Evolutionary conservation across 2,329 filamentous ascomycete species (phyloP), one percentile per base, ranked within the genome.

Genomic region (Ophioceras dolichostomum): DNA sequence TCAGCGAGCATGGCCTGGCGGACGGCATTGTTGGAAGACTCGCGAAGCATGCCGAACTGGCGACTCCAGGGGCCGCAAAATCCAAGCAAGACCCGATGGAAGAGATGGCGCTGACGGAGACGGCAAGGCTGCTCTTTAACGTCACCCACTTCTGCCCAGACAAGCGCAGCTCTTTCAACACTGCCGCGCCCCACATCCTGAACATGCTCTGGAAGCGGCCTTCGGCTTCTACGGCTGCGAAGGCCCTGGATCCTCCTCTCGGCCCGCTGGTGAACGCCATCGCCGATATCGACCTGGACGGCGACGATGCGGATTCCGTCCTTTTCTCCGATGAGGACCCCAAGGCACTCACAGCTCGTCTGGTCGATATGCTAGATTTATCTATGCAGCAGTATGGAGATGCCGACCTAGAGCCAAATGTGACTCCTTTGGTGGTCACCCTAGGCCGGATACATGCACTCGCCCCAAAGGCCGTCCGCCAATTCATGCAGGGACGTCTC

Each of bases 51-150:
- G 73, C 73, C 5, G 72, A 68, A 37, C 47, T 58, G 4, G 38
- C 57, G 8, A 44, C 49, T 14, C 41, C 44, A 16, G 49, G 52
- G 28, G 19, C 33, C n/a, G 47, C 49, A 32, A 59, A 57, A 32
- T 45, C 52, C 18, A 52, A 49, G 10, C 45, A 45, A 10, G 61
- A 73, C 30, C 70, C 73, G 0, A 83, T 88, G 69, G 76, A 82
- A 45, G 76, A 82, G 41, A 76, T 89, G 74, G 86, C 88, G 1
- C 67, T 96, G 27, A 69, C 68, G 8, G 89, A 96, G 56, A 89
- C 83, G 0, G 63, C 91, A 35, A 95, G 94, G 52, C 68, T 96
- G 29, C 61, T 94, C 36, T 96, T 93, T 67, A 95, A 95, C 56
- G 67, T 94, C 37, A 83, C 82, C 2, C 79, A 88, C 48, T 77